Base-by-base conservation (phyloP, 176 grass and related monocot species). In the Bromus sterilis region DNA sequence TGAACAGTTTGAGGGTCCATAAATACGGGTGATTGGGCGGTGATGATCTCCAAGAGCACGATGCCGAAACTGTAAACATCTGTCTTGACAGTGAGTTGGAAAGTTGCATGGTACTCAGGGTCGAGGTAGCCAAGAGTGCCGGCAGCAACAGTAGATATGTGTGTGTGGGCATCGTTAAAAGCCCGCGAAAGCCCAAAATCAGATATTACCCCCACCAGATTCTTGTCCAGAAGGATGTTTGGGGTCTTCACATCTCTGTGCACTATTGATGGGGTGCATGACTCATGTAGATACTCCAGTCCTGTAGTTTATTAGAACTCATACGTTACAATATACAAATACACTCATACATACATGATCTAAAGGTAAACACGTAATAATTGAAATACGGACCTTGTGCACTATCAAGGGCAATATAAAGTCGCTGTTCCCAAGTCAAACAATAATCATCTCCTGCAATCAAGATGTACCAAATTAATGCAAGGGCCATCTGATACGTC, bases 401-500 rank as follows among this genome's bases (percentile, higher is more conserved):
- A 30, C 80, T 55, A 51, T 88, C 86, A 51, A 82, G 35, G 56
- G 86, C 86, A 79, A 88, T 83, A 69, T 40, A 72, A 62, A 88
- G 79, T 11, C 86, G 80, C 10, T 84, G 80, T 36, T 62, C 80
- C 86, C 86, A 88, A 49, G 55, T 69, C 63, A 85, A 71, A 79
- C 21, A 36, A 2, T 8, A 9, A 16, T 46, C 70, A 4, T 35
- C 20, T 33, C 73, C 82, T 76, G 70, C 60, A 56, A 49, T 78
- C 32, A 76, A 48, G 30, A 6, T 11, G 14, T 59, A 18, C 56
- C 0, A 42, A 1, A 78, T 77, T 30, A 78, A 62, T 61, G 11
- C 4, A 4, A 31, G 0, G 15, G 28, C 24, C 75, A 59, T 40
- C 20, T 6, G 2, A 77, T 26, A 31, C 20, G 12, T 31, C 59